Percentiles rank a stretch among this genome's conserved stretches.
Conservation (phyloP, 805 yeast species). For the Hemisphaericaspora nanyangensis region DNA sequence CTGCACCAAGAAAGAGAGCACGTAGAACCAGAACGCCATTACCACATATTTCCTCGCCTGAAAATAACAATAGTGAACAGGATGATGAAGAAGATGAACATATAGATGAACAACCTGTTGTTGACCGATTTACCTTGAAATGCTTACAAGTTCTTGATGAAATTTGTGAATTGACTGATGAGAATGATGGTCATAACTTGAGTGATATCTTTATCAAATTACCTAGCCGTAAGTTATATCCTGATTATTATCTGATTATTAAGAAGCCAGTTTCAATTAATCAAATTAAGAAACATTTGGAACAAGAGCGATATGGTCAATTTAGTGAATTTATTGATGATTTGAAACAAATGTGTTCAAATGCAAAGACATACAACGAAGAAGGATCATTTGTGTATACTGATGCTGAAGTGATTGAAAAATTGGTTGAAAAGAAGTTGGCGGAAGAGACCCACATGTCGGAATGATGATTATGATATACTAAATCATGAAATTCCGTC, state of each 20-base stretch:
- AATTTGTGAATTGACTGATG: slow-evolving; percentile 33
- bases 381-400: slow-evolving; percentile 59
- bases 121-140: slow-evolving; percentile 16
- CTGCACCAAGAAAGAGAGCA: slow-evolving; percentile 13
- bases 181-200: slow-evolving; percentile 39
- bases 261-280: slow-evolving; percentile 56
- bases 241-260: slow-evolving; percentile 77
- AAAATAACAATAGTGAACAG: slow-evolving; percentile 24
- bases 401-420: slow-evolving; percentile 51
- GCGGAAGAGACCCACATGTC: background rate
- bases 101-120: slow-evolving; percentile 5
- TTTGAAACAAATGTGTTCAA: slow-evolving; percentile 61
- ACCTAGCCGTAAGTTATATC: slow-evolving; percentile 73
- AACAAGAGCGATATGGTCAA: slow-evolving; percentile 30
- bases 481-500: too few relatives aligned
- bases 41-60: slow-evolving; percentile 5
- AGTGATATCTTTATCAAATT: slow-evolving; percentile 52
- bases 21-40: slow-evolving; percentile 16
- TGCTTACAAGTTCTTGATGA: slow-evolving; percentile 42
- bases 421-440: slow-evolving; percentile 19
- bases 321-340: slow-evolving; percentile 54
- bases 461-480: too few relatives aligned
- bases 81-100: slow-evolving; percentile 18
- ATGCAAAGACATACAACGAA: slow-evolving; percentile 73
- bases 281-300: slow-evolving; percentile 49